Evolutionary conservation across 2,329 filamentous ascomycete genomes (phyloP), one percentile per base, ranked within the genome.

Genomic region (Moelleriella libera): DNA sequence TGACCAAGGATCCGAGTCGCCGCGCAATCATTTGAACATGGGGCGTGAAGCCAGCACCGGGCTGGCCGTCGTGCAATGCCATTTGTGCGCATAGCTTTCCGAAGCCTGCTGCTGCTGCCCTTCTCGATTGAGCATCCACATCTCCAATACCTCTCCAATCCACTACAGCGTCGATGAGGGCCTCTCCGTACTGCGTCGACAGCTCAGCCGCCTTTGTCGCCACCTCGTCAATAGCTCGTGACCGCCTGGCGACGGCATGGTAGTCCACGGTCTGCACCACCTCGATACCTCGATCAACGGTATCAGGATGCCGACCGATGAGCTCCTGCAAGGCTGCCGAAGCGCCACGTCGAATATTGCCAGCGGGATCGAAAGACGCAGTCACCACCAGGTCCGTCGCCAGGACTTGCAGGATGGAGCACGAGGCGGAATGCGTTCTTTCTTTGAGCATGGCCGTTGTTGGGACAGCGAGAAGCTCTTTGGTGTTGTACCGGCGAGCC

Each of bases 301-400:
- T 88, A 56, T 96, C 83, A 0, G 92, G 90, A 64, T 98, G 90
- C 8, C 92, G 80, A 9, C 92, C 92, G 50, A 97, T 84, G 11
- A 98, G 73, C 61, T 98, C 92, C 60, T 98, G 92, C 39, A 98
- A 68, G 2, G 92, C 92, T 42, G 92, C 92, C 30, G 92, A 97
- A 31, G 90, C 83, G 4, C 90, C 92, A 54, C 92, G 79, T 46
- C 92, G 77, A 55, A 98, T 95, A 55, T 98, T 98, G 4, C 92
- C 92, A 9, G 87, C 83, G 1, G 90, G 83, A 59, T 98, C 92
- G 6, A 96, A 72, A 52, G 83, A 92, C 5, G 87, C 88, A 2
- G 87, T 80, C 10, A 85, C 78, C 1, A 94, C 77, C 11, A 98
- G 72, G 57, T 94, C 83, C 1, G 82, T 83, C 1, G 86, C 90